These are phyloP conservation scores for Tremellales sp. DNA, from an alignment of 1,284 basidiomycete species.

Conservation along the genomic window DNA sequence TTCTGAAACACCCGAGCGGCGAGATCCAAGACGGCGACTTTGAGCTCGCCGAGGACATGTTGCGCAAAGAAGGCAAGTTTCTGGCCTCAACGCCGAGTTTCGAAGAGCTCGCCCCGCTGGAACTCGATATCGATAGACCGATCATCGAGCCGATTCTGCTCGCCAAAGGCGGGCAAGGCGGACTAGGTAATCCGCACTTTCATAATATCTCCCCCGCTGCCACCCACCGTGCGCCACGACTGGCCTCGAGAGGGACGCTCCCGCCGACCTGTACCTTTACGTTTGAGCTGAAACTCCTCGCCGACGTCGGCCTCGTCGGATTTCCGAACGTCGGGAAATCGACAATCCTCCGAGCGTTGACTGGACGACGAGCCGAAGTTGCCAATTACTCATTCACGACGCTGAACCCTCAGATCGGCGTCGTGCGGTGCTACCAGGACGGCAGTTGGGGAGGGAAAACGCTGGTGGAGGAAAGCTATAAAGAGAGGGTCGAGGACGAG, in stretches of 20 bases:
- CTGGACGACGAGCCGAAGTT: slow-evolving; percentile 80
- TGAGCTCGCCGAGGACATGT: slow-evolving; percentile 63
- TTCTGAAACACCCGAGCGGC: slow-evolving; percentile 72
- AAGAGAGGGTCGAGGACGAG: slow-evolving; percentile 57
- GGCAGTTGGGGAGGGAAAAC: slow-evolving; percentile 63
- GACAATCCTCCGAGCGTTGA: slow-evolving; percentile 84
- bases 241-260: slow-evolving; percentile 70
- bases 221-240: slow-evolving; percentile 60
- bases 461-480: slow-evolving; percentile 66
- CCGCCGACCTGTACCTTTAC: slow-evolving; percentile 79
- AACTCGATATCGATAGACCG: slow-evolving; percentile 57
- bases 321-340: slow-evolving; percentile 83
- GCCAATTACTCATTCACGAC: slow-evolving; percentile 94
- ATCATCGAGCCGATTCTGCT: slow-evolving; percentile 60
- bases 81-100: slow-evolving; percentile 23
- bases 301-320: slow-evolving; percentile 92
- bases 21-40: slow-evolving; percentile 56
- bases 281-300: slow-evolving; percentile 91
- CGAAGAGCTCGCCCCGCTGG: slow-evolving; percentile 56
- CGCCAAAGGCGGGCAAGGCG: slow-evolving; percentile 75
- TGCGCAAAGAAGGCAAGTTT: slow-evolving; percentile 62
- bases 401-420: slow-evolving; percentile 90
- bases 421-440: slow-evolving; percentile 76
- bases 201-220: slow-evolving; percentile 54
- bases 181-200: slow-evolving; percentile 88